Conservation (phyloP, 2,329 filamentous ascomycete species). For the Colletotrichum shisoi region DNA sequence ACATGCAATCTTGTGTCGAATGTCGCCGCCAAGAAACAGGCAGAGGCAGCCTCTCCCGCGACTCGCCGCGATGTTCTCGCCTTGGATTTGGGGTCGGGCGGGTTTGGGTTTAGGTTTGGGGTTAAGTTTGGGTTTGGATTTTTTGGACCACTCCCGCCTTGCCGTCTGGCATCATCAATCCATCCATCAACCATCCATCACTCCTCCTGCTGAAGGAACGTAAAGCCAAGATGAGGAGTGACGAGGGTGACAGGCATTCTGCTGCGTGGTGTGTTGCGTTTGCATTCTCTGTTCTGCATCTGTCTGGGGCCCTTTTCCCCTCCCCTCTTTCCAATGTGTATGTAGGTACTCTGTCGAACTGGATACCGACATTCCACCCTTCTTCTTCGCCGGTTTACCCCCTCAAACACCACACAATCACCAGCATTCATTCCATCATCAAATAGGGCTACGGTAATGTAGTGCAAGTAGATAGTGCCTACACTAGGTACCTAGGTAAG, state of each 20-base stretch:
- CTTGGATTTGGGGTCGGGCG: not conserved
- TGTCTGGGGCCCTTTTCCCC: not conserved
- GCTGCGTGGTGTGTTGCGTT: not conserved
- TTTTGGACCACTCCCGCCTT: conserved; percentile 1
- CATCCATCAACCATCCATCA: too few relatives aligned
- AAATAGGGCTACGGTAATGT: too few relatives aligned
- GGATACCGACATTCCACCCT: not conserved
- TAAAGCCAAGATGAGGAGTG: too few relatives aligned
- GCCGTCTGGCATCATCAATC: not conserved
- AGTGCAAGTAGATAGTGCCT: too few relatives aligned
- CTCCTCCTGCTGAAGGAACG: too few relatives aligned
- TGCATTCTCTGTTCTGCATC: not conserved
- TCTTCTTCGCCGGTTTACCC: not conserved
- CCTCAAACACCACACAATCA: not conserved
- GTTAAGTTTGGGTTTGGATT: not conserved
- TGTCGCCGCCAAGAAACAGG: conserved; percentile 14
- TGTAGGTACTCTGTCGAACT: not conserved
- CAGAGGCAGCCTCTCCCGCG: conserved; percentile 12
- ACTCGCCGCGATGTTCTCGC: conserved; percentile 15
- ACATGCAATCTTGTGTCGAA: not conserved
- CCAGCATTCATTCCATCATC: not conserved
- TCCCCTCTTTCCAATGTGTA: not conserved
- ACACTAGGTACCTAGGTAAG: too few relatives aligned
- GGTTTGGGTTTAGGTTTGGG: not conserved
- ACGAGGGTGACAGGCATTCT: too few relatives aligned